Evolutionary conservation across 2,329 filamentous ascomycete genomes (phyloP), one percentile per base, ranked within the genome.

Genomic region (Pezicula radicicola): DNA sequence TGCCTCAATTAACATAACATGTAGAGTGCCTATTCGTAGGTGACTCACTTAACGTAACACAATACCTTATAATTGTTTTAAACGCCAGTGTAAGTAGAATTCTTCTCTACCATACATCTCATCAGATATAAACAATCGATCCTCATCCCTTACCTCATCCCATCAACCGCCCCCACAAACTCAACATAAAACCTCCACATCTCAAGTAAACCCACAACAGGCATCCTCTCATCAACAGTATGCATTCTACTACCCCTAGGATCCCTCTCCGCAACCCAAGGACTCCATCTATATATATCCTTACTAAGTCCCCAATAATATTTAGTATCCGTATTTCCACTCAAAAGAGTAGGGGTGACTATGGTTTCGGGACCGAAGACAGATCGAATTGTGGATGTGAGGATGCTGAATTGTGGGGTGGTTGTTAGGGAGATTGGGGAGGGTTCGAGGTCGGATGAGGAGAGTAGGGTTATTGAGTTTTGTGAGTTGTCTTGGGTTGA

Each of bases 291-390:
- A 42, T 49, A 79, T 48, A 80, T 76, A 52, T 79, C 72, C 36
- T 60, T 65, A 1, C 73, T 74, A 53, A 79, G 57, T 7, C 66
- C 62, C 73, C 74, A 77, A 56, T 77, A 80, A 48, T 70, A 75
- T 28, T 70, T 64, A 0, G 75, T 77, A 57, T 79, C 76, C 0
- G 76, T 79, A 54, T 78, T 79, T 2, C 75, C 77, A 4, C 72
- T 73, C 67, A 74, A 73, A n/a, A 78, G 68, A 0, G 75, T 75
- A 0, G 79, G 78, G 0, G 81, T 75, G 0, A 85, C 75, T 3
- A 84, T 70, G 2, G 79, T 67, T 2, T 76, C 71, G 3, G 74
- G 68, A 1, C 77, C 73, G 39, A 76, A 77, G 1, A 79, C 60
- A 30, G 67, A 78, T 52, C 71, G 73, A 50, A 66, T 76, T 0